Conservation (phyloP, 495 filamentous ascomycete species). For the Penicillium paradoxum region DNA sequence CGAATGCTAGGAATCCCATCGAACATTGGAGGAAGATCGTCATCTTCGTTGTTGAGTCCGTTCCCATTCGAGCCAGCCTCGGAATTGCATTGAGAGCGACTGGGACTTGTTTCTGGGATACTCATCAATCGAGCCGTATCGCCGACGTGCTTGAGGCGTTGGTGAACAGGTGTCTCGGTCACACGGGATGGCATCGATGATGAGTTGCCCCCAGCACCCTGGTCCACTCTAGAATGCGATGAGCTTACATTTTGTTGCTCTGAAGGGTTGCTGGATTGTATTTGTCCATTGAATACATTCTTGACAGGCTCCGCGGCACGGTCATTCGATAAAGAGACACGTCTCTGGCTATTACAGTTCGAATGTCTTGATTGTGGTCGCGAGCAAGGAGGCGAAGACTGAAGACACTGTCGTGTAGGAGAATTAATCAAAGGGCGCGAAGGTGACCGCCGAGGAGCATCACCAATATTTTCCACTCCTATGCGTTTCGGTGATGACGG, state of each 20-base stretch:
- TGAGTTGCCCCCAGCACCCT: conserved; percentile 23
- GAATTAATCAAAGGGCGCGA: conserved; percentile 19
- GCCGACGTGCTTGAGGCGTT: conserved; percentile 18
- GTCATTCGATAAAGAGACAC: not conserved
- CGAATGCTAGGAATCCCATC: conserved; percentile 13
- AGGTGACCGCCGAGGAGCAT: not conserved
- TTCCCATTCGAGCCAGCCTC: conserved; percentile 26
- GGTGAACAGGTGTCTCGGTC: conserved; percentile 37
- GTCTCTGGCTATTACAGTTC: not conserved
- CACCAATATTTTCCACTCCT: not conserved
- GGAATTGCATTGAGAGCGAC: conserved; percentile 24
- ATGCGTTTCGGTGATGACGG: conserved; percentile 9
- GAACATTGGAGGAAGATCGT: conserved; percentile 39
- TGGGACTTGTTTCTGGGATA: conserved; percentile 43
- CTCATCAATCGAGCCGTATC: conserved; percentile 32
- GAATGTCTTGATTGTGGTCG: conserved; percentile 1
- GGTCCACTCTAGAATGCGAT: not conserved
- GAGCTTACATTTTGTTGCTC: not conserved
- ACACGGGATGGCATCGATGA: conserved; percentile 42
- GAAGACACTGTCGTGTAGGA: conserved; percentile 24
- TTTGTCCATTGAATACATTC: not conserved
- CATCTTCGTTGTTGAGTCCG: conserved; percentile 35
- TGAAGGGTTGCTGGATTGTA: conserved; percentile 16
- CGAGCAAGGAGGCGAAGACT: conserved; percentile 23
- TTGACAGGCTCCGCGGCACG: not conserved